Evolutionary conservation across 345 rosid genomes (phyloP).

Genomic region (Arabidopsis thaliana): DNA sequence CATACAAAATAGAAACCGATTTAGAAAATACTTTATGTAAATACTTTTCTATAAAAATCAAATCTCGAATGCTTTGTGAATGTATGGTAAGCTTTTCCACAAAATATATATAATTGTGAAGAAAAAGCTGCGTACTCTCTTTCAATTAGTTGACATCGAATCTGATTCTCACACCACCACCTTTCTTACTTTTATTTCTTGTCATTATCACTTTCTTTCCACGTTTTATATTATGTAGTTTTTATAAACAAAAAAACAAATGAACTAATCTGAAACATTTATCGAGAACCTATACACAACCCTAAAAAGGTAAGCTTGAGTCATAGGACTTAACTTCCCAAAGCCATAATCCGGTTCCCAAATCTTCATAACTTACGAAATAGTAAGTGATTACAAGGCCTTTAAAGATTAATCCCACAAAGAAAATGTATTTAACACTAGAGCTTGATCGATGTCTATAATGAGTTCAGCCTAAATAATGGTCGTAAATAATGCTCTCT

Average conservation of each 20-base stretch:
- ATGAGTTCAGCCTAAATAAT: not conserved
- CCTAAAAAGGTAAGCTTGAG: not conserved
- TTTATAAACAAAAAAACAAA: not conserved
- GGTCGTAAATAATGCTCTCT: not conserved
- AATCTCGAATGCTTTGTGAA: conserved; percentile 13
- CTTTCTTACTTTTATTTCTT: conserved; percentile 37
- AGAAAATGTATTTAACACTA: not conserved
- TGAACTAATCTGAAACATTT: conserved; percentile 1
- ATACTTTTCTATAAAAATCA: not conserved
- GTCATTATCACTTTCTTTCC: conserved; percentile 31
- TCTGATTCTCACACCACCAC: conserved; percentile 46
- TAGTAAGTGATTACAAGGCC: not conserved
- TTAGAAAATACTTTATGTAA: too few relatives aligned
- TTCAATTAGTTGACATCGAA: conserved; percentile 41
- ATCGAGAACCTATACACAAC: not conserved
- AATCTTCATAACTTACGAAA: not conserved
- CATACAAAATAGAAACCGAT: too few relatives aligned
- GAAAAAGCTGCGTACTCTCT: conserved; percentile 36
- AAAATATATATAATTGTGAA: conserved; percentile 16
- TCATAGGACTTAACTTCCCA: not conserved
- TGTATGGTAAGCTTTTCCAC: conserved; percentile 27
- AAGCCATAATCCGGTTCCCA: not conserved
- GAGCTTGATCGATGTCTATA: not conserved
- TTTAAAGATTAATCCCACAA: not conserved
- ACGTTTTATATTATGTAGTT: conserved; percentile 16